phyloP scores from a whole-genome alignment of 495 filamentous ascomycete genomes.

The Rhypophila decipiens region DNA sequence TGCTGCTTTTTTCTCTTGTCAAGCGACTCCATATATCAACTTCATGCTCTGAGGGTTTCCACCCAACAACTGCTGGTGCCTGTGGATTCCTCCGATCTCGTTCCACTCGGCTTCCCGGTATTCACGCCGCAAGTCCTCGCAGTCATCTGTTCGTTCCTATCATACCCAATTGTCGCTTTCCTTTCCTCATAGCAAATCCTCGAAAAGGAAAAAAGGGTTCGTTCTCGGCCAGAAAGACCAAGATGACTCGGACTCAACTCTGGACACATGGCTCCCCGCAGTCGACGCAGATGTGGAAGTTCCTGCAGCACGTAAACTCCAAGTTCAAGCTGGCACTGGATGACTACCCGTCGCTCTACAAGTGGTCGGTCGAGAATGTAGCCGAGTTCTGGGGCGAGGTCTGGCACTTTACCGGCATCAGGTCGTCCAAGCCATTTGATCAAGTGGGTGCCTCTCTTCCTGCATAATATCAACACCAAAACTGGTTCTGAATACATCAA shows the following conservation, averaged over 20 bases:
- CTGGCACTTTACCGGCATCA: conserved; percentile 74
- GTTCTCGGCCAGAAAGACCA: no score
- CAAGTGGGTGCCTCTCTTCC: conserved; percentile 39
- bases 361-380: conserved; percentile 77
- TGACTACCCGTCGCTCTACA: conserved; percentile 64
- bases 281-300: conserved; percentile 62
- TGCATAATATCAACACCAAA: no score
- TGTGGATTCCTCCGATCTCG: no score
- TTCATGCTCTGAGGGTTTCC: no score
- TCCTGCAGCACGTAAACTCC: conserved; percentile 59
- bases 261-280: conserved; percentile 67
- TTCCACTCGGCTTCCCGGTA: no score
- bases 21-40: no score
- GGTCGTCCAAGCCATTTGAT: conserved; percentile 56
- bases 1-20: no score
- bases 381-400: conserved; percentile 77
- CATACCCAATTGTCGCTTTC: no score
- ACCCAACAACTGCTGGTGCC: no score
- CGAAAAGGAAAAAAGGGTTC: background rate
- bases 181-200: background rate
- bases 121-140: no score
- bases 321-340: conserved; percentile 58
- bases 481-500: background rate
- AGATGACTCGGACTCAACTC: conserved; percentile 44
- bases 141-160: no score